Conservation (phyloP, 1,284 basidiomycete species). For the Trichosporon sp. region DNA sequence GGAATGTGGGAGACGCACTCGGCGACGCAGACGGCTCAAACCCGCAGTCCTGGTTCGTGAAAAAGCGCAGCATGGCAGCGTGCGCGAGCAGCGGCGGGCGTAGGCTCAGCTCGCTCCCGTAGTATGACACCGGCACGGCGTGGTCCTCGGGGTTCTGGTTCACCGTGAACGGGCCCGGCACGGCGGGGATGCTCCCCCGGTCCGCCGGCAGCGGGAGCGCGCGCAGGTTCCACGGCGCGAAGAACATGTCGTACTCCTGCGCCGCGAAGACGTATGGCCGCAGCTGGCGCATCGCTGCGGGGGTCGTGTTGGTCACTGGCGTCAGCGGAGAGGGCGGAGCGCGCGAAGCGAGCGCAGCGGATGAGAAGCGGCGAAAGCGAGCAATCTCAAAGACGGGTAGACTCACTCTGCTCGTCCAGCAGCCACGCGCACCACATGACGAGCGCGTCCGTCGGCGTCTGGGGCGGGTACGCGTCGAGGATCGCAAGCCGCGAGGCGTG, state of each 20-base stretch:
- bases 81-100: constrained; percentile 45
- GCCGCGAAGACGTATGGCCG: constrained; percentile 53
- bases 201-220: constrained; percentile 35
- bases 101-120: constrained; percentile 37
- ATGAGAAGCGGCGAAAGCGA: background rate
- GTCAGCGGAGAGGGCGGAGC: background rate
- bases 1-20: background rate
- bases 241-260: constrained; percentile 52
- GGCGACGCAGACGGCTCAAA: background rate
- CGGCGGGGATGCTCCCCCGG: constrained; percentile 31
- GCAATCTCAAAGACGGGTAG: background rate
- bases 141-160: constrained; percentile 25
- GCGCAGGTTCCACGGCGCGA: constrained; percentile 54
- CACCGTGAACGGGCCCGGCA: constrained; percentile 22
- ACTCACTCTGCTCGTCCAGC: constrained; percentile 43
- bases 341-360: too few species aligned
- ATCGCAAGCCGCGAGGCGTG: constrained; percentile 9
- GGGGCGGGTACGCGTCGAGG: constrained; percentile 44
- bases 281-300: constrained; percentile 14
- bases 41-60: constrained; percentile 16
- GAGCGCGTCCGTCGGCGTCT: constrained; percentile 46
- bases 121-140: constrained; percentile 40
- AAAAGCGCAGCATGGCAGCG: constrained; percentile 49
- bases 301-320: constrained; percentile 5
- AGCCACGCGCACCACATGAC: constrained; percentile 52